Evolutionary conservation across 768 basidiomycete genomes (phyloP).

Genomic region (Tylopilus cervinicoccineus): DNA sequence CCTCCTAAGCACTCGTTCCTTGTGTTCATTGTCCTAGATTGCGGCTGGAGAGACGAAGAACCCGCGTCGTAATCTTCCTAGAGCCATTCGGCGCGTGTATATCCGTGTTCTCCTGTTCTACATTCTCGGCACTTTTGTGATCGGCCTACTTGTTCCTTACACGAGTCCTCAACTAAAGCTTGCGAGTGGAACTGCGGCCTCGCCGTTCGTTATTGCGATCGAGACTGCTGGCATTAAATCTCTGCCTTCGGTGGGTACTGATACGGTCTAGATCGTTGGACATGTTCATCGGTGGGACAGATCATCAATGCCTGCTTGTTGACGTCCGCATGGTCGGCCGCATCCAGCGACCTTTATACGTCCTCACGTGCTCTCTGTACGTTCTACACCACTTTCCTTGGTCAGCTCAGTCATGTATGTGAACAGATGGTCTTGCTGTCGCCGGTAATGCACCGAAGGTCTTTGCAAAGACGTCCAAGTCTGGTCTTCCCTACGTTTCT

Average conservation of each 20-base stretch:
- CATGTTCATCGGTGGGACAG: constrained; percentile 30
- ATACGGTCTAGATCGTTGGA: constrained; percentile 14
- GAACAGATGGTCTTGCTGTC: constrained; percentile 70
- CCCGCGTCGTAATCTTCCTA: constrained; percentile 65
- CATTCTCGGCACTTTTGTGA: constrained; percentile 62
- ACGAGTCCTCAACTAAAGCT: constrained; percentile 54
- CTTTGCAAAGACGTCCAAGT: constrained; percentile 64
- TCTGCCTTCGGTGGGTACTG: constrained; percentile 61
- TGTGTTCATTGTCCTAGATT: constrained; percentile 42
- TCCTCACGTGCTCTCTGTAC: constrained; percentile 81
- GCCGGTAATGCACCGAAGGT: constrained; percentile 80
- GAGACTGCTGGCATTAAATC: constrained; percentile 76
- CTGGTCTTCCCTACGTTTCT: constrained; percentile 74
- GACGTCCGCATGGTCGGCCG: constrained; percentile 91
- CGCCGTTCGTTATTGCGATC: constrained; percentile 92
- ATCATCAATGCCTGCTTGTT: constrained; percentile 80
- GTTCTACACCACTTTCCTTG: constrained; percentile 22
- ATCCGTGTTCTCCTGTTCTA: constrained; percentile 82
- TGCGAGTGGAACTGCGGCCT: constrained; percentile 54
- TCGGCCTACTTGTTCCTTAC: constrained; percentile 81
- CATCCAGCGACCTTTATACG: constrained; percentile 85
- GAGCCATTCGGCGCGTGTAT: constrained; percentile 56
- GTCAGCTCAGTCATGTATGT: neutral
- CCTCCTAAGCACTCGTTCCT: neutral
- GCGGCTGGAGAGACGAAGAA: constrained; percentile 92